Conservation (phyloP, 257 asterid species). For the Rubia yunnanensis region DNA sequence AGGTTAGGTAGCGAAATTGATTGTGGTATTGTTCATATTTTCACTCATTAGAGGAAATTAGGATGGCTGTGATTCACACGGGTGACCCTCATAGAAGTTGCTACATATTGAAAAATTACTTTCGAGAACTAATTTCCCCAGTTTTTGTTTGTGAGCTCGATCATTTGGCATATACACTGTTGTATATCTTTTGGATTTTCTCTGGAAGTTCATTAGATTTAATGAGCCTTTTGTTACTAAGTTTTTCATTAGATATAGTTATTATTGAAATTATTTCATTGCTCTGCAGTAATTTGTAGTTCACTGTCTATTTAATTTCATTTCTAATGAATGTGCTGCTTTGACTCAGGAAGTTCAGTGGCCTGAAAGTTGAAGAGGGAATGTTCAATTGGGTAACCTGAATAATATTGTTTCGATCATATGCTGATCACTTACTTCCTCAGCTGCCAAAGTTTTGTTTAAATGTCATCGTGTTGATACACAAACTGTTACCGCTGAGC, state of each 20-base stretch:
- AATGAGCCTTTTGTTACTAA: too few relatives aligned
- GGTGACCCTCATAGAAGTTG: background rate
- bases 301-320: background rate
- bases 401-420: background rate
- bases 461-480: slow-evolving; percentile 10
- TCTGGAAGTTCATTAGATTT: background rate
- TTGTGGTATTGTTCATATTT: background rate
- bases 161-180: background rate
- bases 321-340: background rate
- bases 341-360: slow-evolving; percentile 1
- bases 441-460: background rate
- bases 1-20: background rate
- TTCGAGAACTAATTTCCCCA: too few relatives aligned
- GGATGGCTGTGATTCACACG: background rate
- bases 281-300: background rate
- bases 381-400: background rate
- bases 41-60: background rate
- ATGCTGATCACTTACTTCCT: background rate
- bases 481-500: slow-evolving; percentile 6
- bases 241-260: background rate
- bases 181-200: background rate
- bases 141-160: background rate
- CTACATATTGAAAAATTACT: background rate
- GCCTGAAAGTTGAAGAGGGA: slow-evolving; percentile 4
- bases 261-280: background rate